Evolutionary conservation across 2,329 filamentous ascomycete genomes (phyloP).

Genomic region (Stemphylium beticola): DNA sequence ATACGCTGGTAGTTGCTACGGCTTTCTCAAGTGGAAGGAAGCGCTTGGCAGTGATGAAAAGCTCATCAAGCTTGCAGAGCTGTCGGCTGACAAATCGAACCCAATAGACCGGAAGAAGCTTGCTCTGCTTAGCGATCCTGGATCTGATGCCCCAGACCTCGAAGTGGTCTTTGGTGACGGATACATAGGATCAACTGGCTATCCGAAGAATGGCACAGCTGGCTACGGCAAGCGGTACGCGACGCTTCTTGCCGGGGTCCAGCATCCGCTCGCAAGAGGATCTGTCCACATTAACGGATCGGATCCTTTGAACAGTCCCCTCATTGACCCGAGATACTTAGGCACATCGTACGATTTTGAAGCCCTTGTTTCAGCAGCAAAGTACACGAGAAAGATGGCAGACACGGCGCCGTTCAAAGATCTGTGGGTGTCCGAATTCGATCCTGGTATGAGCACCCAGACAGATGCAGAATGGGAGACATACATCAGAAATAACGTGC

Average conservation of each 20-base stretch:
- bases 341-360: constrained; percentile 25
- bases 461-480: constrained; percentile 30
- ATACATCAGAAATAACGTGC: constrained; percentile 19
- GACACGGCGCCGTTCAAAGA: constrained; percentile 32
- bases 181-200: constrained; percentile 50
- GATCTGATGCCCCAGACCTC: constrained; percentile 45
- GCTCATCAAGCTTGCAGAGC: constrained; percentile 15
- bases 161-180: constrained; percentile 54
- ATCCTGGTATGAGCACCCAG: constrained; percentile 26
- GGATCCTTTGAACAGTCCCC: constrained; percentile 14
- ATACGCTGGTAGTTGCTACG: constrained; percentile 47
- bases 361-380: constrained; percentile 15
- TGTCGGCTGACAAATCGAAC: constrained; percentile 19
- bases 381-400: constrained; percentile 33
- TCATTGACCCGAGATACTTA: constrained; percentile 32
- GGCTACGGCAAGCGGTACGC: constrained; percentile 30
- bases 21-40: constrained; percentile 53
- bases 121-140: constrained; percentile 43
- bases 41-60: constrained; percentile 33
- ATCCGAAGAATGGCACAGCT: constrained; percentile 30
- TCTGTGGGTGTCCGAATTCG: constrained; percentile 34
- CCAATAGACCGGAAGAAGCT: constrained; percentile 23
- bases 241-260: constrained; percentile 38
- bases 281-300: constrained; percentile 27
- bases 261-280: constrained; percentile 39